Conservation (phyloP, 2,329 filamentous ascomycete species). For the Colletotrichum limetticola region DNA sequence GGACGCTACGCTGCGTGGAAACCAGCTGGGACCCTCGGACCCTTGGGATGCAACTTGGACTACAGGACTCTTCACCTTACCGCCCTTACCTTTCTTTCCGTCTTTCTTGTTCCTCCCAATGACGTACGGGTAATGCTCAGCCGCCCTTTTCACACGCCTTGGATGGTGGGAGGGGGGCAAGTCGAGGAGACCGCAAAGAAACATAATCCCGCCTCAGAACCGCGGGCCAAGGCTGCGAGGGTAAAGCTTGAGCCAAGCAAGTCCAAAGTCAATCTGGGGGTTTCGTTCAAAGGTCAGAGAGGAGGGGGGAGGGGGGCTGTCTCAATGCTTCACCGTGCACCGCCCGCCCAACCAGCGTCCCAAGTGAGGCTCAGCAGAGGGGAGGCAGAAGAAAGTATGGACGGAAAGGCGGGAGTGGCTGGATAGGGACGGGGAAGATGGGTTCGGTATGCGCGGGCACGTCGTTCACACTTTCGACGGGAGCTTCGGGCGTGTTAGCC, state of each 20-base stretch:
- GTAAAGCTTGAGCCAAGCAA: constrained; percentile 25
- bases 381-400: neutral
- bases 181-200: constrained; percentile 7
- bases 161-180: neutral
- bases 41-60: constrained; percentile 5
- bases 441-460: neutral
- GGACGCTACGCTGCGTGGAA: neutral
- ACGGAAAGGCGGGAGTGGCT: neutral
- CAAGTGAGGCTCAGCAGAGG: neutral
- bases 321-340: constrained; percentile 5
- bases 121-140: neutral
- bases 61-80: neutral
- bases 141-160: neutral
- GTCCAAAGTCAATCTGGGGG: constrained; percentile 27
- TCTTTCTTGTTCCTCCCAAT: neutral
- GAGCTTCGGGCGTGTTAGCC: neutral
- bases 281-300: constrained; percentile 2
- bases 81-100: neutral
- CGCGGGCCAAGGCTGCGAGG: constrained; percentile 19
- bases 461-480: neutral
- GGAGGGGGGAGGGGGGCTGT: neutral
- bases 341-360: neutral
- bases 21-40: constrained; percentile 6
- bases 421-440: neutral
- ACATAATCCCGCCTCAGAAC: constrained; percentile 18